These are phyloP conservation scores for Penicillium lagena DNA, from an alignment of 495 filamentous ascomycete genomes.

Conservation along the genomic window DNA sequence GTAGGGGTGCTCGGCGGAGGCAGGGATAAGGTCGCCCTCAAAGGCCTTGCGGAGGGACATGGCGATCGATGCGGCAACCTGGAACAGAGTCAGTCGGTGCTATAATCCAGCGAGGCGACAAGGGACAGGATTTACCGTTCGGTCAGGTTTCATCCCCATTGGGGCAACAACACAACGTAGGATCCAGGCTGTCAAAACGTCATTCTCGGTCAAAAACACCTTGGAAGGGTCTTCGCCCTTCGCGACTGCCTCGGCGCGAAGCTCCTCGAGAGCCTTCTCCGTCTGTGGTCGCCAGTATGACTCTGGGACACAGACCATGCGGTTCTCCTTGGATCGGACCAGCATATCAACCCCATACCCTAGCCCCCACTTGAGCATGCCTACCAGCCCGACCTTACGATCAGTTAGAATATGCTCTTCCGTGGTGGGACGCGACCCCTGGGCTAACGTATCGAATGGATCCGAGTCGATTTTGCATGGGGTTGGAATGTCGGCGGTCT, in stretches of 20 bases:
- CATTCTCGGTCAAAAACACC: slow-evolving; percentile 19
- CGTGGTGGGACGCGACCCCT: slow-evolving; percentile 1
- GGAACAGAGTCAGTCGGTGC: not conserved
- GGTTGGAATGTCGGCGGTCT: slow-evolving; percentile 5
- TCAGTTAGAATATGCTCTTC: slow-evolving; percentile 1
- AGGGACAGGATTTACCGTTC: slow-evolving; percentile 3
- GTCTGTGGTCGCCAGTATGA: slow-evolving; percentile 13
- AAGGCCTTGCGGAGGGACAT: slow-evolving; percentile 19
- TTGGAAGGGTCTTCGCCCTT: slow-evolving; percentile 11
- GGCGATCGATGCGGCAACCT: slow-evolving; percentile 12
- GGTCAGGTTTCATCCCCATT: slow-evolving; percentile 6
- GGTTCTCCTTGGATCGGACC: slow-evolving; percentile 17
- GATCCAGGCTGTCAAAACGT: slow-evolving; percentile 17
- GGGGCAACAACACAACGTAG: slow-evolving; percentile 13
- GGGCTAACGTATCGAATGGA: slow-evolving; percentile 8
- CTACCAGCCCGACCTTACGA: slow-evolving; percentile 6
- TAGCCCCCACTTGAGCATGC: slow-evolving; percentile 15
- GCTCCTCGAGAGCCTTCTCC: slow-evolving; percentile 13
- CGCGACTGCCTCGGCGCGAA: slow-evolving; percentile 6
- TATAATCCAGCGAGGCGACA: not conserved
- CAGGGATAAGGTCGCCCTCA: slow-evolving; percentile 20
- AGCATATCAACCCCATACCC: slow-evolving; percentile 18
- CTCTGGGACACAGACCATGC: slow-evolving; percentile 18
- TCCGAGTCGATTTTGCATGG: slow-evolving; percentile 7
- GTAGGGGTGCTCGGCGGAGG: slow-evolving; percentile 16